Percentiles rank a stretch among this genome's conserved stretches.
Evolutionary conservation across 768 basidiomycete species (phyloP).

Genomic region (Steccherinum ochraceum): DNA sequence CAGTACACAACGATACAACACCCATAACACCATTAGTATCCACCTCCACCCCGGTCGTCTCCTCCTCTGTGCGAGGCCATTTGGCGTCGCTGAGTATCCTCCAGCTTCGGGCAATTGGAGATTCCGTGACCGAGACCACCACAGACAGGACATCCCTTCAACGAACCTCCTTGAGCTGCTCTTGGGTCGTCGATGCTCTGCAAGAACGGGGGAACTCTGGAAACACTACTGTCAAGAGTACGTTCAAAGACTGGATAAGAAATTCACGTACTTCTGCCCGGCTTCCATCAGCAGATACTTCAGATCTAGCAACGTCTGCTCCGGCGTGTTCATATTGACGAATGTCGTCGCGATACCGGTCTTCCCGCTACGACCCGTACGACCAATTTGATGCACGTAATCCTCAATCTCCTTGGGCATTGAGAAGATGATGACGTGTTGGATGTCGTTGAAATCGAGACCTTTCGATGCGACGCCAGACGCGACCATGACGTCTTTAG

Average conservation of each 20-base stretch:
- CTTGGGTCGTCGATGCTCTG: slow-evolving; percentile 87
- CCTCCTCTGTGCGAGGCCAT: slow-evolving; percentile 79
- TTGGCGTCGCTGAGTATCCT: slow-evolving; percentile 85
- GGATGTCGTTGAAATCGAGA: slow-evolving; percentile 97
- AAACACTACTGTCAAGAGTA: slow-evolving; percentile 9
- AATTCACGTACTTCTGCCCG: slow-evolving; percentile 78
- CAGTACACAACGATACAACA: background rate
- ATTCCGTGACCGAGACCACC: slow-evolving; percentile 95
- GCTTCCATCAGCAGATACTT: slow-evolving; percentile 97
- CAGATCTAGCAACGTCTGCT: slow-evolving; percentile 93
- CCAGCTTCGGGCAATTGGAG: slow-evolving; percentile 93
- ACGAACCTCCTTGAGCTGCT: slow-evolving; percentile 64
- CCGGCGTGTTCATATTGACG: slow-evolving; percentile 95
- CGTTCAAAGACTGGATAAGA: background rate
- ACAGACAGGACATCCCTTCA: slow-evolving; percentile 93
- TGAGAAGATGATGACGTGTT: slow-evolving; percentile 97
- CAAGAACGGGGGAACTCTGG: slow-evolving; percentile 90
- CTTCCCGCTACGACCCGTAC: slow-evolving; percentile 95
- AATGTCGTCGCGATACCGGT: slow-evolving; percentile 99
- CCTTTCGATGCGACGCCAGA: slow-evolving; percentile 98
- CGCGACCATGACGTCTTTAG: slow-evolving; percentile 99
- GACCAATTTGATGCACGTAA: slow-evolving; percentile 98
- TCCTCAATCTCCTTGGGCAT: slow-evolving; percentile 99
- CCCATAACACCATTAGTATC: slow-evolving; percentile 16
- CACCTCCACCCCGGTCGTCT: slow-evolving; percentile 65